Percentiles rank a stretch among this genome's conserved stretches.
Conservation (phyloP, 2,329 filamentous ascomycete species). For the Stemphylium lycopersici region DNA sequence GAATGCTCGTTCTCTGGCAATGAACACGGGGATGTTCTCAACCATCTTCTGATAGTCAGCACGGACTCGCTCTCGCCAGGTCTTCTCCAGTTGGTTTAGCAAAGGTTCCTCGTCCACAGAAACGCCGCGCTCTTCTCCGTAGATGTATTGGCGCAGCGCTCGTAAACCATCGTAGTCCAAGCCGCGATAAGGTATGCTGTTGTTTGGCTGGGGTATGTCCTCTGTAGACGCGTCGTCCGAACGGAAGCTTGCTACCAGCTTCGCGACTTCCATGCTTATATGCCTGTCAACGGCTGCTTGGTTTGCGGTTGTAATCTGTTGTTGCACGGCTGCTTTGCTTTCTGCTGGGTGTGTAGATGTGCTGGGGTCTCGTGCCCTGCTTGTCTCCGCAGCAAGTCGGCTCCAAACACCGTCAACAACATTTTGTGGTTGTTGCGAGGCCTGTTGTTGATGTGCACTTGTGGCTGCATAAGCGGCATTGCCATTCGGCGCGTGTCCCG, state of each 20-base stretch:
- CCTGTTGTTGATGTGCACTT: constrained; percentile 16
- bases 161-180: constrained; percentile 39
- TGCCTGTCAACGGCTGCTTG: constrained; percentile 33
- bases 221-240: constrained; percentile 27
- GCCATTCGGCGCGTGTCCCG: constrained; percentile 11
- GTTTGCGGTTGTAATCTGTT: constrained; percentile 28
- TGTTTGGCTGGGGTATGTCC: constrained; percentile 26
- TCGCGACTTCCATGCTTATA: constrained; percentile 36
- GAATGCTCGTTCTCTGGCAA: constrained; percentile 42
- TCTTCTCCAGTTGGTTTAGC: constrained; percentile 38
- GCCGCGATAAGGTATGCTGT: constrained; percentile 32
- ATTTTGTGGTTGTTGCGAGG: constrained; percentile 20
- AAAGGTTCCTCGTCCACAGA: constrained; percentile 38
- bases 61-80: constrained; percentile 40
- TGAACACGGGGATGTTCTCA: constrained; percentile 37
- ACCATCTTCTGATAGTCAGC: constrained; percentile 34
- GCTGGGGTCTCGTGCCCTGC: constrained; percentile 23
- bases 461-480: constrained; percentile 11
- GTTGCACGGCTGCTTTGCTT: constrained; percentile 24
- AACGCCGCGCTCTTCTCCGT: constrained; percentile 31
- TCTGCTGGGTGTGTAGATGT: constrained; percentile 18
- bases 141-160: constrained; percentile 41
- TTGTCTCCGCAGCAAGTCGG: constrained; percentile 22
- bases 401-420: constrained; percentile 35
- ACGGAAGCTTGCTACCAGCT: constrained; percentile 37